Evolutionary conservation across 2,329 filamentous ascomycete species (phyloP).

Genomic region (Paraconiothyrium brasiliense): DNA sequence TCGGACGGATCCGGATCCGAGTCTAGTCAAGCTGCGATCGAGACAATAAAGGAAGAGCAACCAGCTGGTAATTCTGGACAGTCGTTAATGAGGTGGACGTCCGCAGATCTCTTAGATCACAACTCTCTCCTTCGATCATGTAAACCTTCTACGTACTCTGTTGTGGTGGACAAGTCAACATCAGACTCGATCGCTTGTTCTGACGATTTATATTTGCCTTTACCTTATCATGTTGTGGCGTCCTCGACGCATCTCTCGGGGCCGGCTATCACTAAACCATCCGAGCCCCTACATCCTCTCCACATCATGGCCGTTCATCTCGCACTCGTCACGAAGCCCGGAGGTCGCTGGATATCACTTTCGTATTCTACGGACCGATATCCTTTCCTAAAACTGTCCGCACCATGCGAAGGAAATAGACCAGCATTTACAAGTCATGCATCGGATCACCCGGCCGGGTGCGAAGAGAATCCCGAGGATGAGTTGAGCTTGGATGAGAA

Average conservation of each 20-base stretch:
- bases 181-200: slow-evolving; percentile 50
- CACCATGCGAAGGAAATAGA: neutral
- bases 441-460: neutral
- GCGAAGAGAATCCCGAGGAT: slow-evolving; percentile 11
- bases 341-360: slow-evolving; percentile 51
- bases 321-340: slow-evolving; percentile 48
- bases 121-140: slow-evolving; percentile 38
- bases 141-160: slow-evolving; percentile 36
- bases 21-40: neutral
- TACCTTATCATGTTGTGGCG: slow-evolving; percentile 41
- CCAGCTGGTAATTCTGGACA: neutral
- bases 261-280: slow-evolving; percentile 16
- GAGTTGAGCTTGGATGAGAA: slow-evolving; percentile 21
- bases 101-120: slow-evolving; percentile 47
- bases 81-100: slow-evolving; percentile 45
- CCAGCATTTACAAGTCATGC: neutral
- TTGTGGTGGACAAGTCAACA: slow-evolving; percentile 51
- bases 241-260: slow-evolving; percentile 12
- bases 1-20: neutral
- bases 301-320: slow-evolving; percentile 53
- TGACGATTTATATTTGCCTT: slow-evolving; percentile 40
- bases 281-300: slow-evolving; percentile 46
- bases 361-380: slow-evolving; percentile 54
- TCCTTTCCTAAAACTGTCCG: slow-evolving; percentile 40
- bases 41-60: neutral